Percentiles rank a stretch among this genome's conserved stretches.
Evolutionary conservation across 208 protist species (phyloP).

Genomic region (Trypanosoma boissoni): DNA sequence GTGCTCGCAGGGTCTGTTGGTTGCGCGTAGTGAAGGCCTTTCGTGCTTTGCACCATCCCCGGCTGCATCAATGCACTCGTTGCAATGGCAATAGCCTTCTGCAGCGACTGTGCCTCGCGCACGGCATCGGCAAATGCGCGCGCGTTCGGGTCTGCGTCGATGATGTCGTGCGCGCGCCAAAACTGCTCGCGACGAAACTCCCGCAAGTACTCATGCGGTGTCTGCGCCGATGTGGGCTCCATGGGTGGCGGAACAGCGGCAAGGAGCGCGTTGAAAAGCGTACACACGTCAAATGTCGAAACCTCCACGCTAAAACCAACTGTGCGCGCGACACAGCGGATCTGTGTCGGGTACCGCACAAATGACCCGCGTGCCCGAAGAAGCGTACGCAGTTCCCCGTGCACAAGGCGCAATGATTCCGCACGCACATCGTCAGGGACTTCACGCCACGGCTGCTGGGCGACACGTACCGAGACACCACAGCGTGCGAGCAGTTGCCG

Average conservation of each 20-base stretch:
- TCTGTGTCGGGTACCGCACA: slow-evolving; percentile 31
- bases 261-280: slow-evolving; percentile 63
- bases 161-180: slow-evolving; percentile 62
- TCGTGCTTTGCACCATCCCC: slow-evolving; percentile 78
- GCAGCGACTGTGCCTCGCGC: slow-evolving; percentile 54
- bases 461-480: slow-evolving; percentile 66
- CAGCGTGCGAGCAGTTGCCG: slow-evolving; percentile 79
- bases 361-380: slow-evolving; percentile 34
- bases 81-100: slow-evolving; percentile 58
- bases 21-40: slow-evolving; percentile 71
- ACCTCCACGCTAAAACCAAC: slow-evolving; percentile 80
- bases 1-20: slow-evolving; percentile 63
- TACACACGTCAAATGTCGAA: slow-evolving; percentile 76
- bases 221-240: too few relatives aligned
- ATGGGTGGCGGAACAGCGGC: slow-evolving; percentile 38
- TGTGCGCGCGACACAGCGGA: slow-evolving; percentile 60
- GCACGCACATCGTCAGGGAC: slow-evolving; percentile 44
- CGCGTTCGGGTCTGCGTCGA: slow-evolving; percentile 80
- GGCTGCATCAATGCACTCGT: slow-evolving; percentile 82
- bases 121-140: slow-evolving; percentile 55
- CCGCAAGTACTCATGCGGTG: slow-evolving; percentile 38
- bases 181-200: slow-evolving; percentile 74
- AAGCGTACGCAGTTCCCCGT: slow-evolving; percentile 55
- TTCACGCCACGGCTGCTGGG: slow-evolving; percentile 78
- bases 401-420: slow-evolving; percentile 53